Base-by-base conservation (phyloP, 768 basidiomycete genomes). In the Leccinellum luteum region DNA sequence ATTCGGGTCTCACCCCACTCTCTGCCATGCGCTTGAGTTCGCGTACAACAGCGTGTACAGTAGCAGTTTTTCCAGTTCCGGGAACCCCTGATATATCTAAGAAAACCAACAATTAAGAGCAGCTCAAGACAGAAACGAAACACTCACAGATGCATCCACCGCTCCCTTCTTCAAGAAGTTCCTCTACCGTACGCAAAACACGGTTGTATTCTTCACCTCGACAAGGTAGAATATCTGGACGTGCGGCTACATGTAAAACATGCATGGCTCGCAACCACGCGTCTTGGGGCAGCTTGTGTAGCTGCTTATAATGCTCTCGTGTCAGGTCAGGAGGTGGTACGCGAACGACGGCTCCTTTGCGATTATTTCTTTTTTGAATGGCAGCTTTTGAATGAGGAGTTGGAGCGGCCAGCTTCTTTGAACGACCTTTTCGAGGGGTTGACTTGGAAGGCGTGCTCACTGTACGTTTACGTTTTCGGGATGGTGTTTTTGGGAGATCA, bases 11-110 rank as follows among this genome's bases (percentile, higher is more conserved):
- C 61, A 93, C 92, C 61, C 84, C 86, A 54, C 84, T 79, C 68
- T 89, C 82, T 1, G 94, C 94, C 85, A 95, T 91, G 38, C 87
- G 80, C 67, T 92, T 94, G 12, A 98, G 79, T 68, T 96, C 92
- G 35, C 91, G 82, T 31, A 98, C 84, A 25, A 97, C 89, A 1
- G 90, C 90, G 65, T 98, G 95, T 0, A 98, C 94, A 0, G 97
- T 98, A 0, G 97, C 97, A 1, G 97, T 99, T 75, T 98, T 99
- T 9, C 97, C 96, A 2, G 96, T 98, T 7, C 97, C 96, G n/a
- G 96, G 97, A 7, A 98, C 94, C 9, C 97, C 96, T 7, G 95
- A 94, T 49, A 98, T 97, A 73, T 98, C 95, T 98, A 54, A 14
- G 57, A 27, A 7, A 15, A 6, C 8, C 10, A 14, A 53, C 14